Conservation (phyloP, 179 eudicot genomes). For the Spergularia azorica region DNA sequence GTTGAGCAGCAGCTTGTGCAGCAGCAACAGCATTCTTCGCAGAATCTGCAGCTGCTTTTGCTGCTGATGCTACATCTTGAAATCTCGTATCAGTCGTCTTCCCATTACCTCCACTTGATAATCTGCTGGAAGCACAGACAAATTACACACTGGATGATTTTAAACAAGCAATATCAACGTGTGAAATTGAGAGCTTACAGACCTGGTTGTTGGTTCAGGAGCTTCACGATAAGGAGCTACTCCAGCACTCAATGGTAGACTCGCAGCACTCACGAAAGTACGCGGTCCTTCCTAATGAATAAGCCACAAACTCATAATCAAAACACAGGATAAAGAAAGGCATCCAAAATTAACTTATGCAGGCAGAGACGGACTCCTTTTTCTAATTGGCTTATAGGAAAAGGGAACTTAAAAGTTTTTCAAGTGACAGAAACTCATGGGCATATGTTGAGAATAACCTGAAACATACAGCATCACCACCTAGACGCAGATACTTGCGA, state of each 20-base stretch:
- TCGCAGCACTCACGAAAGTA: constrained; percentile 77
- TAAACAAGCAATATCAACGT: too few species aligned
- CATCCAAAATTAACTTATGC: too few species aligned
- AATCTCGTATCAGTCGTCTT: constrained; percentile 29
- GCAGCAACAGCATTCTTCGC: constrained; percentile 80
- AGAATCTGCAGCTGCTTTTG: constrained; percentile 72
- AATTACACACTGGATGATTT: background rate
- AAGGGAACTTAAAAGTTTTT: too few species aligned
- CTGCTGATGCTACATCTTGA: constrained; percentile 78
- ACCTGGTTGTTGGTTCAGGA: constrained; percentile 40
- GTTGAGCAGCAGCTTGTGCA: constrained; percentile 81
- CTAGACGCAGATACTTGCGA: too few species aligned
- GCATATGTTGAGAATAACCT: constrained; percentile 26
- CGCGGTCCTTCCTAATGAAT: constrained; percentile 73
- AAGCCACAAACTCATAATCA: background rate
- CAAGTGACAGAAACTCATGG: too few species aligned
- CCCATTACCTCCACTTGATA: constrained; percentile 39
- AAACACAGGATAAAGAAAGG: background rate
- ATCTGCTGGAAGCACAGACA: constrained; percentile 27
- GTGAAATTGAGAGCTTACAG: background rate
- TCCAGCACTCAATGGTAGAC: constrained; percentile 55
- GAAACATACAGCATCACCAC: too few species aligned
- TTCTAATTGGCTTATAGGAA: too few species aligned
- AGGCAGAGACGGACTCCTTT: too few species aligned
- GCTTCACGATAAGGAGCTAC: constrained; percentile 18